A percentile compares a stretch with the other conserved stretches of the same genome.
Evolutionary conservation across 2,329 filamentous ascomycete genomes (phyloP).

Genomic region (Trichophaea hybrida): DNA sequence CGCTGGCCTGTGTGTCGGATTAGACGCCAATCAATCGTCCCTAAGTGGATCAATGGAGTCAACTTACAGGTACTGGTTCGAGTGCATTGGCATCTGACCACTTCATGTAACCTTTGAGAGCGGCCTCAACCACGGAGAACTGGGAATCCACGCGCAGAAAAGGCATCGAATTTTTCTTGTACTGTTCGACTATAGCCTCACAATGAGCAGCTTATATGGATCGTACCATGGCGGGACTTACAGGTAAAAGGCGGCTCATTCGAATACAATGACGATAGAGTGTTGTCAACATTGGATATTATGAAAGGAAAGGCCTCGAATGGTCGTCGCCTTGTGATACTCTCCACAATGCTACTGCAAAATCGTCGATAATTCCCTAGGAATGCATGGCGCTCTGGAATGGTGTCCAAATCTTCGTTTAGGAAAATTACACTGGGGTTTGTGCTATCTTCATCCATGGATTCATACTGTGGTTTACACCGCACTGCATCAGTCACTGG

Average conservation of each 20-base stretch:
- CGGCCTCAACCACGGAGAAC: conserved; percentile 76
- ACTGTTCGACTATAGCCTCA: conserved; percentile 38
- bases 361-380: conserved; percentile 90
- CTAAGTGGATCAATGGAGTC: neutral
- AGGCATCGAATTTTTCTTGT: conserved; percentile 56
- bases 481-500: conserved; percentile 6
- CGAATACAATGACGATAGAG: conserved; percentile 62
- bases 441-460: conserved; percentile 60
- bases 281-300: conserved; percentile 59
- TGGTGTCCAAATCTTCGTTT: conserved; percentile 84
- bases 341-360: conserved; percentile 73
- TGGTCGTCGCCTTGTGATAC: conserved; percentile 65
- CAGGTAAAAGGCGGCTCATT: conserved; percentile 52
- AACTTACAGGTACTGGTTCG: conserved; percentile 34
- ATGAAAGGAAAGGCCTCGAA: conserved; percentile 80
- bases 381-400: conserved; percentile 87
- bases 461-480: conserved; percentile 48
- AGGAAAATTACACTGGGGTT: conserved; percentile 70
- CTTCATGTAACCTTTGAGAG: conserved; percentile 74
- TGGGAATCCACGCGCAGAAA: conserved; percentile 73
- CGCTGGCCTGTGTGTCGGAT: conserved; percentile 8
- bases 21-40: neutral
- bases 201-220: neutral
- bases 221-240: conserved; percentile 30
- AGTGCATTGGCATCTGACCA: conserved; percentile 49